Conservation (phyloP, 177 flowering plant genomes). For the Vitis hybrid region DNA sequence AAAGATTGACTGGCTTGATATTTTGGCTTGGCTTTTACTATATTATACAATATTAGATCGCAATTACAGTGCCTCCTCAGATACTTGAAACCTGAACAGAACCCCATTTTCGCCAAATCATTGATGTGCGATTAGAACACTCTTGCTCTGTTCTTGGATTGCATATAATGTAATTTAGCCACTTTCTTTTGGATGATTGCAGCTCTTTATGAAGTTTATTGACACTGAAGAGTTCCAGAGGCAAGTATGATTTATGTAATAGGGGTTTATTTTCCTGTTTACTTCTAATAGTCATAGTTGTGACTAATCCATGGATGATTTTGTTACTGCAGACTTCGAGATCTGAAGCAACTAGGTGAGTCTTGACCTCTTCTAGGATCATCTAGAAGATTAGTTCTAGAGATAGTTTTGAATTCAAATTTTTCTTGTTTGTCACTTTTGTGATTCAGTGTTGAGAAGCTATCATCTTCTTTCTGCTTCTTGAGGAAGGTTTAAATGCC, state of each 20-base stretch:
- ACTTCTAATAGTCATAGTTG: neutral
- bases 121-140: too few species aligned
- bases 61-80: too few species aligned
- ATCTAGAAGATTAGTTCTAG: neutral
- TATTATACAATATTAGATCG: too few species aligned
- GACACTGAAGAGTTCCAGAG: slow-evolving; percentile 81
- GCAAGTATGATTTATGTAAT: slow-evolving; percentile 31
- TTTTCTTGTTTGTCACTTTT: neutral
- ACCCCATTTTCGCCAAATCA: too few species aligned
- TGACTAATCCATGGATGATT: slow-evolving; percentile 3
- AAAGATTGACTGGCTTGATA: too few species aligned
- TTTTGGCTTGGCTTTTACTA: too few species aligned
- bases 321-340: slow-evolving; percentile 63
- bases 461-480: too few species aligned
- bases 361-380: neutral
- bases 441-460: neutral
- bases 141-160: neutral
- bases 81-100: too few species aligned
- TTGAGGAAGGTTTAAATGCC: too few species aligned
- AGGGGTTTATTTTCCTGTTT: neutral
- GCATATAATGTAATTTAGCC: slow-evolving; percentile 1
- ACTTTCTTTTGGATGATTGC: slow-evolving; percentile 24
- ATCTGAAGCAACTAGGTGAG: slow-evolving; percentile 78
- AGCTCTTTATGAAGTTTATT: slow-evolving; percentile 60
- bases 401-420: neutral